Base-by-base conservation (phyloP, 768 basidiomycete species). In the Boletus rubroflammeus region DNA sequence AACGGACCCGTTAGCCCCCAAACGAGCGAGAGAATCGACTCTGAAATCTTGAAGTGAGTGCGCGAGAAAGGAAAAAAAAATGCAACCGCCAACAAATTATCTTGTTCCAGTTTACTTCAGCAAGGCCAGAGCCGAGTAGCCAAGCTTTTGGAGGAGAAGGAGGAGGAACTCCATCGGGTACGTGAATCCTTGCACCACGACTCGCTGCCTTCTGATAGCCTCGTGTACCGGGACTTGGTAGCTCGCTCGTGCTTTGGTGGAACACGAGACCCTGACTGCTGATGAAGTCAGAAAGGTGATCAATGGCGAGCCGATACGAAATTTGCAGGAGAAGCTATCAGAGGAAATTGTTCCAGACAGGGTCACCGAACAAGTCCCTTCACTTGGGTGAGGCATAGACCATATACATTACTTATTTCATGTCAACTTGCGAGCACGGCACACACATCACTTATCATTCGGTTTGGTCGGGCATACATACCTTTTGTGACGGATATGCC, bases 211-310 rank as follows among this genome's bases (percentile, higher is more conserved):
- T 29, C 36, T 57, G 53, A 58, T 11, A 6, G 25, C 5, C 19
- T 10, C 13, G 13, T 29, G 29, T 29, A 10, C 10, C 31, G 35
- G 35, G 17, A n/a, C 35, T 17, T 31, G 31, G 5, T 59, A 94
- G 93, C 83, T 98, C 38, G 95, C 96, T 2, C 81, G 81, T 51
- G 96, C 96, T 10, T 75, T 99, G 54, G 88, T 99, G 13, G 94
- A 98, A 69, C 88, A 96, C 72, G 96, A 99, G 76, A 98, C 96
- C 19, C 75, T 99, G 59, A 85, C 86, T 60, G 76, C 82, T 38
- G 86, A 90, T 10, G 93, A 99, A 71, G 95, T 98, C 17, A 76
- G 79, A 64, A 86, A 81, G 72, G 93, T 95, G 25, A 81, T 98
- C 67, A 84, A 78, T 54, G 94, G 94, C 36, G 85, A 96, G 69